Evolutionary conservation across 345 rosid species (phyloP), one percentile per base, ranked within the genome.

Genomic region (Salix brachista): DNA sequence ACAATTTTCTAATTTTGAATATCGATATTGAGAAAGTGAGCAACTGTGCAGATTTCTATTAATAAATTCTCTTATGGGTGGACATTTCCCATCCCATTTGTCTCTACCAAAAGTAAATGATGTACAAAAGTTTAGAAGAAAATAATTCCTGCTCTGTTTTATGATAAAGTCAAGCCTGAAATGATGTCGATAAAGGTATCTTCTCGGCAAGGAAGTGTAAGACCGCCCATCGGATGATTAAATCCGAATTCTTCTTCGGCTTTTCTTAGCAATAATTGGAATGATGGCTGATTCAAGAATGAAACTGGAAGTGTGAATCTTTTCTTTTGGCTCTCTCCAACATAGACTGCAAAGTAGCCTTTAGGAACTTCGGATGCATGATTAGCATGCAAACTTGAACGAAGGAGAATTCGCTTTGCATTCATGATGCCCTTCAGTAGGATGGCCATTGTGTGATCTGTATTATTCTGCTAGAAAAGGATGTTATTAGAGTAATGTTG

Each of bases 181-280:
- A 67, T 54, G 34, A 36, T 23, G 36, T 67, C 65, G 23, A 67
- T 23, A 36, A 75, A 75, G 65, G 39, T 50, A 14, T 67, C 71
- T 75, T 67, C 72, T 16, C 26, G 52, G 69, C 72, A 67, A 13
- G 78, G 78, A 52, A 75, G 46, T 34, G 72, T 75, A 6, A 75
- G 72, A 67, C 72, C 67, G 10, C 78, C 78, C 78, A 67, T 75
- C 18, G 72, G 78, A 67, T 75, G 78, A 52, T 67, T 2, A 14
- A 28, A 75, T 39, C 71, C 65, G 17, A 75, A 75, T 21, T 75
- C 71, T 48, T 75, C 77, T 50, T 75, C 78, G 1, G 72, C 65
- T 25, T 25, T n/a, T n/a, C 65, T 67, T 4, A 75, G 72, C 17
- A 75, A 67, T 16, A 54, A 66, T 37, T 67, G 67, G 32, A 75